Conservation (phyloP, 2,329 filamentous ascomycete species). For the Elsinoe batatas region DNA sequence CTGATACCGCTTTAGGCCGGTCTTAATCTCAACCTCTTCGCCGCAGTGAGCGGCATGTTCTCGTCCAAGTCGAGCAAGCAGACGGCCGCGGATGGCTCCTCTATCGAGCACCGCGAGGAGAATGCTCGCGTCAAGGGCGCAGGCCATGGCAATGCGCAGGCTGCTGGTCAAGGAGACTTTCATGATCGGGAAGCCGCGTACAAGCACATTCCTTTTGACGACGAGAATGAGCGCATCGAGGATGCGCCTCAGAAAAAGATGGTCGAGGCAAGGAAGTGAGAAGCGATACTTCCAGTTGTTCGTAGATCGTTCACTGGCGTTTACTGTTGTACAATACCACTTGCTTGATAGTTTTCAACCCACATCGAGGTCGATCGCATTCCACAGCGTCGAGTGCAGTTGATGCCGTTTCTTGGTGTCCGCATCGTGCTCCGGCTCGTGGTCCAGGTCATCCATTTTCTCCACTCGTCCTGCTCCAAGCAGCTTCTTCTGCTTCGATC, state of each 20-base stretch:
- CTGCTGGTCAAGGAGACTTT: slow-evolving; percentile 15
- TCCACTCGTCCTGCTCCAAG: background rate
- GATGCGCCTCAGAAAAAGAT: slow-evolving; percentile 23
- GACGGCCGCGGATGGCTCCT: slow-evolving; percentile 22
- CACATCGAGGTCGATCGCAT: slow-evolving; percentile 15
- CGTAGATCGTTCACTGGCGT: background rate
- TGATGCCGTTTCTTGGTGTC: background rate
- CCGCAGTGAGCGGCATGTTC: slow-evolving; percentile 27
- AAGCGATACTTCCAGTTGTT: background rate
- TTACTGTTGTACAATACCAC: background rate
- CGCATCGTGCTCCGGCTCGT: background rate
- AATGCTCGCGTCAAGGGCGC: slow-evolving; percentile 22
- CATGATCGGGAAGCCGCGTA: slow-evolving; percentile 15
- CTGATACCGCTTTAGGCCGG: slow-evolving; percentile 22
- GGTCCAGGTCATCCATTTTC: background rate
- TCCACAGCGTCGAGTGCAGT: slow-evolving; percentile 16
- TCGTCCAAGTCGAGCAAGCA: slow-evolving; percentile 26
- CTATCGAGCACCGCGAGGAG: slow-evolving; percentile 24
- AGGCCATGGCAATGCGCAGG: slow-evolving; percentile 14
- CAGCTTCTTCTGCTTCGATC: background rate
- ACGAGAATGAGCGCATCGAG: slow-evolving; percentile 14
- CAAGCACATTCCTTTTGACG: slow-evolving; percentile 12
- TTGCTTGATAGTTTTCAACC: slow-evolving; percentile 8
- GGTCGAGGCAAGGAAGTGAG: slow-evolving; percentile 15
- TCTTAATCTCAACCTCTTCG: slow-evolving; percentile 30